Conservation (phyloP, 2,329 filamentous ascomycete species). For the Tolypocladium paradoxum region DNA sequence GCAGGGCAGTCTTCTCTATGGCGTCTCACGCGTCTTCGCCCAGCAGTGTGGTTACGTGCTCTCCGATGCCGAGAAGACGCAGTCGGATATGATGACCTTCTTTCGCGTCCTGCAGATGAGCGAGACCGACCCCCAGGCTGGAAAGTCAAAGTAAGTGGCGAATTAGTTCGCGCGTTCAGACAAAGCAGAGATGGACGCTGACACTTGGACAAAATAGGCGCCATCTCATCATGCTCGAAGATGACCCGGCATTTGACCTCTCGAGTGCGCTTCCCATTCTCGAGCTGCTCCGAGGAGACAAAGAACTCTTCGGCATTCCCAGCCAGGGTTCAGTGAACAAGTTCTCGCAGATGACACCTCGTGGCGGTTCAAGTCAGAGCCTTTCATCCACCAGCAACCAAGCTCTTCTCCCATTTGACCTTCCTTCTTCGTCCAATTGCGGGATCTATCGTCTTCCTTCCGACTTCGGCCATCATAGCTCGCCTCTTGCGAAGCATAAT, state of each 20-base stretch:
- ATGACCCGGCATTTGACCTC: constrained; percentile 66
- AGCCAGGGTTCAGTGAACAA: constrained; percentile 27
- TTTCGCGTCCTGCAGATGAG: constrained; percentile 42
- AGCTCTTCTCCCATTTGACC: constrained; percentile 18
- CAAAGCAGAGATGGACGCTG: constrained; percentile 10
- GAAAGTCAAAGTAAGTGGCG: constrained; percentile 55
- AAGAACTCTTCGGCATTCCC: constrained; percentile 19
- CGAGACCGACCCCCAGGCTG: constrained; percentile 59
- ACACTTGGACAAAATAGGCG: constrained; percentile 36
- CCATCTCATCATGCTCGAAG: constrained; percentile 64
- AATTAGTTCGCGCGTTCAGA: constrained; percentile 21
- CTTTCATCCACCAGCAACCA: constrained; percentile 17
- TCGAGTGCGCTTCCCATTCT: constrained; percentile 19
- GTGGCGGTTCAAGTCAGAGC: constrained; percentile 16
- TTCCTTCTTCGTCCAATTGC: constrained; percentile 24
- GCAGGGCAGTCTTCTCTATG: constrained; percentile 80
- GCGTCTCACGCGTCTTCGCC: constrained; percentile 72
- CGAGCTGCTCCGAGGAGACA: constrained; percentile 24
- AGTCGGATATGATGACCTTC: constrained; percentile 61
- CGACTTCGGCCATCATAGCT: constrained; percentile 21
- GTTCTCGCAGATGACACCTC: constrained; percentile 35
- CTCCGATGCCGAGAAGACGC: constrained; percentile 64
- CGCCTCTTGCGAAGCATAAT: constrained; percentile 14
- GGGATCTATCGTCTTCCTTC: constrained; percentile 21
- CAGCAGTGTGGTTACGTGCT: constrained; percentile 85